phyloP scores from a whole-genome alignment of 768 basidiomycete genomes.

The Lactifluus hygrophoroides region DNA sequence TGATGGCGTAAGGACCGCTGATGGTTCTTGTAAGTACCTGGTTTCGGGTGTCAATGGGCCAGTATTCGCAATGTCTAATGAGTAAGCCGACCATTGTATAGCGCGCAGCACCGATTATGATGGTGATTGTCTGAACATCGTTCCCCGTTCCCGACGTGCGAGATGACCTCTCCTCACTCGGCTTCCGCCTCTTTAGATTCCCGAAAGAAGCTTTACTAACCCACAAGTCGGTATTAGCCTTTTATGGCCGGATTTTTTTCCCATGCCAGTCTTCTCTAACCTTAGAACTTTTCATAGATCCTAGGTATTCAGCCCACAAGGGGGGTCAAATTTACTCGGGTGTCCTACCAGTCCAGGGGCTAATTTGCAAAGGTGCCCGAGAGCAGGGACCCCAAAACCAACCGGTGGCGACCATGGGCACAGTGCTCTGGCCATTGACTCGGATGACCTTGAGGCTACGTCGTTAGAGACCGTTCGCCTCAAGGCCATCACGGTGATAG shows the following conservation, averaged over 20 bases:
- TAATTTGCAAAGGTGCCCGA: background rate
- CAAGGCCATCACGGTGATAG: background rate
- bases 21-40: background rate
- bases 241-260: background rate
- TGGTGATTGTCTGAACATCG: background rate
- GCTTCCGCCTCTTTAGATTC: background rate
- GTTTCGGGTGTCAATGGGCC: background rate
- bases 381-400: background rate
- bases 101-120: no score
- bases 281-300: background rate
- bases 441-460: background rate
- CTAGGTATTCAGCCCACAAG: background rate
- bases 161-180: background rate
- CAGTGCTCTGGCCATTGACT: no score
- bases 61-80: background rate
- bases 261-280: background rate
- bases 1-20: background rate
- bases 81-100: background rate
- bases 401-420: background rate
- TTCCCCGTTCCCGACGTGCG: background rate
- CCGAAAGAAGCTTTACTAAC: background rate
- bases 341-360: background rate
- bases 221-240: background rate
- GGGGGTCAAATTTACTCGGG: background rate
- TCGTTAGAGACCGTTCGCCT: background rate